These are phyloP conservation scores for Fragilaria radians DNA, from an alignment of 108 stramenopile species.

Conservation along the genomic window DNA sequence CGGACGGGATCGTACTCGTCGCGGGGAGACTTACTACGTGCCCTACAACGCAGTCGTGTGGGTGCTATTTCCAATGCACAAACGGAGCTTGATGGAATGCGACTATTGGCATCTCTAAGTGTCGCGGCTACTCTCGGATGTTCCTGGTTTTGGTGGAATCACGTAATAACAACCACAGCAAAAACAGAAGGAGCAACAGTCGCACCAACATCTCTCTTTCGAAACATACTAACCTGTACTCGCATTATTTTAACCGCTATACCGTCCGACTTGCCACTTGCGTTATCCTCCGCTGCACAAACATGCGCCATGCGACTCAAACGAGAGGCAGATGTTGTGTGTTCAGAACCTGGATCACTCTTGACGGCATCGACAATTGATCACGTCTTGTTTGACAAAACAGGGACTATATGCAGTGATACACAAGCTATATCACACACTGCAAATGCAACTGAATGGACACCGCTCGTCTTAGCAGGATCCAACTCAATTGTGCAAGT, in stretches of 20 bases:
- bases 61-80: slow-evolving; percentile 44
- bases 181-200: slow-evolving; percentile 1
- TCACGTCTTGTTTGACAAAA: slow-evolving; percentile 85
- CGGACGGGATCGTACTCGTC: slow-evolving; percentile 87
- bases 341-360: slow-evolving; percentile 53
- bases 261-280: slow-evolving; percentile 51
- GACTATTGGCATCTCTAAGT: slow-evolving; percentile 32
- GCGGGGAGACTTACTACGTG: slow-evolving; percentile 72
- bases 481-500: slow-evolving; percentile 47
- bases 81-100: slow-evolving; percentile 37
- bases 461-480: slow-evolving; percentile 55
- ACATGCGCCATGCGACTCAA: slow-evolving; percentile 35
- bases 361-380: slow-evolving; percentile 38
- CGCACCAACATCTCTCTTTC: slow-evolving; percentile 31
- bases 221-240: slow-evolving; percentile 48
- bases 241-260: slow-evolving; percentile 47
- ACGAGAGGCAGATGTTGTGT: slow-evolving; percentile 48
- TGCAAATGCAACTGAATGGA: slow-evolving; percentile 9
- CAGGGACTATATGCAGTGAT: slow-evolving; percentile 78
- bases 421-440: slow-evolving; percentile 39
- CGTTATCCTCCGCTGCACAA: slow-evolving; percentile 29
- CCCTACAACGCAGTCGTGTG: slow-evolving; percentile 24
- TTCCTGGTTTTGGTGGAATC: not conserved
- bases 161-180: no score
- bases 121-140: slow-evolving; percentile 39